Evolutionary conservation across 331 rosid genomes (phyloP), one percentile per base, ranked within the genome.

Genomic region (Ulmus americana): DNA sequence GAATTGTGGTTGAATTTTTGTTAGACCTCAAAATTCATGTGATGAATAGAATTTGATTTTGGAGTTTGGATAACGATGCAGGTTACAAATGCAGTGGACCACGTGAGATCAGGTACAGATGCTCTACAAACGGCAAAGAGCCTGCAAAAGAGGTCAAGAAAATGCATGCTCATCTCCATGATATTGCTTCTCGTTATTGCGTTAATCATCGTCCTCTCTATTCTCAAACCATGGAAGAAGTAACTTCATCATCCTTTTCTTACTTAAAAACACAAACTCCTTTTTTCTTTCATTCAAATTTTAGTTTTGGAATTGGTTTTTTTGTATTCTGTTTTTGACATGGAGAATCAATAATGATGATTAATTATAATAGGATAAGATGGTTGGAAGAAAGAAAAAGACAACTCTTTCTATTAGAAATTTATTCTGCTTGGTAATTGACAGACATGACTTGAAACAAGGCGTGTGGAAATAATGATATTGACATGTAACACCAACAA

Each of bases 81-180:
- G 97, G 97, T 91, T 60, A 79, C 85, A 74, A 91, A 88, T n/a
- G 80, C 96, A 61, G 94, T 90, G 41, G 96, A 91, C 73, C 85
- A 88, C 57, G 90, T 91, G 63, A 76, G 64, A 65, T 13, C 73
- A 20, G 97, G 96, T 1, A 88, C 81, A 45, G 90, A 81, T 12
- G 91, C 96, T 28, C 85, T 88, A 38, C 70, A 78, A 44, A 76
- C 81, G 3, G 95, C 96, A 4, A 88, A 83, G 83, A 77, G 76
- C 64, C 65, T 88, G 74, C 96, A 84, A 65, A 86, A 70, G 83
- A 83, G 57, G 74, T 83, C 97, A 5, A 84, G 97, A 72, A 91
- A 86, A 72, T 88, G 95, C 95, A 83, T 86, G 95, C 76, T 86
- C 75, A 84, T 86, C 42, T 45, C 86, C 74, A 79, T 88, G 7